Conservation (phyloP, 116 monocot species). For the Posidonia oceanica region DNA sequence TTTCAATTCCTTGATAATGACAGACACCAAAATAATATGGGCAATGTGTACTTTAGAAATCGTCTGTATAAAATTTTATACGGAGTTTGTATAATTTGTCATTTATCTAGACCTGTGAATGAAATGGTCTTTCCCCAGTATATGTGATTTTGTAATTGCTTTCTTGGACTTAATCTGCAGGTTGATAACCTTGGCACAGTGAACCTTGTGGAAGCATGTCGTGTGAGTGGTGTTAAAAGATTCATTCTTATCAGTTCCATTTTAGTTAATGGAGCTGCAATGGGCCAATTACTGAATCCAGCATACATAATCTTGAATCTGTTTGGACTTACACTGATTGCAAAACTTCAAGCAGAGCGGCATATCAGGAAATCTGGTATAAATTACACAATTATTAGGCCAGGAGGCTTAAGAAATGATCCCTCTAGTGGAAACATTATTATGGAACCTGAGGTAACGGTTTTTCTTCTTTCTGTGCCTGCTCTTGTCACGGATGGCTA, state of each 20-base stretch:
- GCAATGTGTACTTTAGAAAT: no score
- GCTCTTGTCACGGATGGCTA: no score
- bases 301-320: conserved; percentile 65
- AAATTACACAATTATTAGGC: conserved; percentile 69
- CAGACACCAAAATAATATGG: no score
- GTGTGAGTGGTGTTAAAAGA: conserved; percentile 46
- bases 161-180: no score
- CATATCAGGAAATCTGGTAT: conserved; percentile 56
- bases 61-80: no score
- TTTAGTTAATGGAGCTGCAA: conserved; percentile 77
- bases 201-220: conserved; percentile 74
- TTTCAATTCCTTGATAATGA: no score
- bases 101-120: no score
- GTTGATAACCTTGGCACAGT: conserved; percentile 56
- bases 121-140: no score
- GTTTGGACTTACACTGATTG: conserved; percentile 60
- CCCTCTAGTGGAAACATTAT: conserved; percentile 46
- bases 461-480: no score
- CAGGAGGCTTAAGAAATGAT: conserved; percentile 64
- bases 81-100: no score
- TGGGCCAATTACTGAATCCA: conserved; percentile 79
- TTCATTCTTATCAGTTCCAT: conserved; percentile 75
- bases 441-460: conserved; percentile 64
- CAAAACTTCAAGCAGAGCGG: conserved; percentile 77
- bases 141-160: no score